A percentile compares a stretch with the other conserved stretches of the same genome.
Evolutionary conservation across 345 rosid genomes (phyloP).

Genomic region (Brassica napus): DNA sequence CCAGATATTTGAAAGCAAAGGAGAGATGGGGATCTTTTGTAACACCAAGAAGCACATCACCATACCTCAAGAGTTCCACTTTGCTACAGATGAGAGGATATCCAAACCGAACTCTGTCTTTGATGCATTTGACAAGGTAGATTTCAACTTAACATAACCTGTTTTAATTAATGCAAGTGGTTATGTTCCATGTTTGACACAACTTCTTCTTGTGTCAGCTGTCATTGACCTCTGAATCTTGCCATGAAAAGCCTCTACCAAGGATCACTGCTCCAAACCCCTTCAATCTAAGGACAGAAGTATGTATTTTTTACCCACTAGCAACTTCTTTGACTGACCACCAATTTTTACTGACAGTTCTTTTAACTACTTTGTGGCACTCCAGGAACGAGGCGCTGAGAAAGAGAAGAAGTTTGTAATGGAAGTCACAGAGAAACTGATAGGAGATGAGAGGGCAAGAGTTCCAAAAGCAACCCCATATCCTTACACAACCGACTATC

Average conservation of each 20-base stretch:
- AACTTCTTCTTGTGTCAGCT: constrained; percentile 51
- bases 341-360: constrained; percentile 16
- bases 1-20: constrained; percentile 95
- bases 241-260: constrained; percentile 55
- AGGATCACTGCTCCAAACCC: constrained; percentile 88
- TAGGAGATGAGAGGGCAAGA: constrained; percentile 78
- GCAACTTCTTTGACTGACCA: constrained; percentile 6
- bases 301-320: constrained; percentile 29
- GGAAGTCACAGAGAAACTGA: constrained; percentile 59
- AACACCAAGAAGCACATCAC: constrained; percentile 77
- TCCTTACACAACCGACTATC: constrained; percentile 94
- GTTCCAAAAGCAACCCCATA: constrained; percentile 88
- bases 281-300: constrained; percentile 90
- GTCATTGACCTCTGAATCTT: constrained; percentile 74
- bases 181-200: constrained; percentile 19
- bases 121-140: constrained; percentile 85
- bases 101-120: constrained; percentile 58
- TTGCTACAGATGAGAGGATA: constrained; percentile 81
- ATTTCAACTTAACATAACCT: background rate
- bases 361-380: constrained; percentile 12
- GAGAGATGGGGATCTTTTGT: constrained; percentile 79
- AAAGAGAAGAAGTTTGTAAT: constrained; percentile 68
- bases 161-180: constrained; percentile 1
- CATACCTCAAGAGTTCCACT: constrained; percentile 87
- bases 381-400: constrained; percentile 90